Evolutionary conservation across 2,329 filamentous ascomycete genomes (phyloP).

Genomic region (Epicoccum sorghinum): DNA sequence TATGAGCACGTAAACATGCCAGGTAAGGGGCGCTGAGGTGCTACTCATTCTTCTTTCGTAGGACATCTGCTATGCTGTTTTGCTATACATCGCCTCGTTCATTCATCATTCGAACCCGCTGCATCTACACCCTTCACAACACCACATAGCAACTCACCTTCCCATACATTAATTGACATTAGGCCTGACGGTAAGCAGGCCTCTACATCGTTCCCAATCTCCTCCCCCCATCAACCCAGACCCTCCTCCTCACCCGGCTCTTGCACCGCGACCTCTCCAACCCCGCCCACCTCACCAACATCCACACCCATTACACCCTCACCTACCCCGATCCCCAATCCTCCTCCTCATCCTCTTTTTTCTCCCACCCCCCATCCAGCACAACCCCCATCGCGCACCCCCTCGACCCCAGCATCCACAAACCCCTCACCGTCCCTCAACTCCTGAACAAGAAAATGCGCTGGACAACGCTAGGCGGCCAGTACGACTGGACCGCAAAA

Average conservation of each 20-base stretch:
- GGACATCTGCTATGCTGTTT: too few species aligned
- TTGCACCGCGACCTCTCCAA: constrained; percentile 79
- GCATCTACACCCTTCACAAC: background rate
- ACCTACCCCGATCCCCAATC: constrained; percentile 60
- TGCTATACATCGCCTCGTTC: background rate
- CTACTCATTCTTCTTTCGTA: background rate
- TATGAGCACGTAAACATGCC: constrained; percentile 71
- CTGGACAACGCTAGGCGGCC: constrained; percentile 93
- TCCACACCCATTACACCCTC: constrained; percentile 82
- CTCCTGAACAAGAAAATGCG: constrained; percentile 81
- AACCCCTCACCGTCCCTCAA: constrained; percentile 70
- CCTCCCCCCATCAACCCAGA: constrained; percentile 72
- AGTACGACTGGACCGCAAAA: constrained; percentile 95
- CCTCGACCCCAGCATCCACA: constrained; percentile 76
- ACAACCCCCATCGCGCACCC: constrained; percentile 53
- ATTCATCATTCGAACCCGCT: background rate
- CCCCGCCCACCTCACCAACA: constrained; percentile 79
- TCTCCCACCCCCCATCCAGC: constrained; percentile 50
- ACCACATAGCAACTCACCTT: background rate
- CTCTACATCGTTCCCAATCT: constrained; percentile 79
- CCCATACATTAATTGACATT: background rate
- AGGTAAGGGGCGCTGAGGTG: constrained; percentile 55
- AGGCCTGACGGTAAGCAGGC: constrained; percentile 59
- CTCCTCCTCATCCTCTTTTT: constrained; percentile 59
- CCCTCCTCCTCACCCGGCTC: constrained; percentile 71